Conservation (phyloP, 2,329 filamentous ascomycete species). For the Fusarium poae region DNA sequence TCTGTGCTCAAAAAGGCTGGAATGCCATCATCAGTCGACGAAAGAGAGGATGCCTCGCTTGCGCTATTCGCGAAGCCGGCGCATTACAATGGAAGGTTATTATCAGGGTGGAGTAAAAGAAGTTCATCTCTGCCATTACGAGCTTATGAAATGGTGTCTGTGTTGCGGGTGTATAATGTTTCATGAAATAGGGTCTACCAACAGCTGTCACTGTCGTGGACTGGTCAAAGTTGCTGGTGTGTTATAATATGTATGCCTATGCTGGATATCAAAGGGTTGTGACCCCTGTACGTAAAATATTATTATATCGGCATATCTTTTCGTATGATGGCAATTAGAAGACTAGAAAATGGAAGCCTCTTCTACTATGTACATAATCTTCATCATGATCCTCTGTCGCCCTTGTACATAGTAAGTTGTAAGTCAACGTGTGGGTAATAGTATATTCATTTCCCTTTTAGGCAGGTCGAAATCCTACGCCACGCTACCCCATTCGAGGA, state of each 20-base stretch:
- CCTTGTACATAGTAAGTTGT: too few species aligned
- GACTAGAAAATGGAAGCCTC: background rate
- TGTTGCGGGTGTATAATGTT: slow-evolving; percentile 13
- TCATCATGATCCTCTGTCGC: background rate
- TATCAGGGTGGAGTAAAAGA: slow-evolving; percentile 66
- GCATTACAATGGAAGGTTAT: slow-evolving; percentile 77
- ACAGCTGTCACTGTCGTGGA: slow-evolving; percentile 1
- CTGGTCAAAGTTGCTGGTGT: slow-evolving; percentile 4
- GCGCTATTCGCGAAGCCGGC: slow-evolving; percentile 80
- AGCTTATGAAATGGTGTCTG: slow-evolving; percentile 33
- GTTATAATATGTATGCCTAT: slow-evolving; percentile 10
- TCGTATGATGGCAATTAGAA: background rate
- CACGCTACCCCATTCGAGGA: slow-evolving; percentile 29
- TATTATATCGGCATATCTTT: background rate
- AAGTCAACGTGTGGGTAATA: background rate
- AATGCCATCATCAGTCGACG: slow-evolving; percentile 78
- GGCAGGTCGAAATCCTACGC: slow-evolving; percentile 28
- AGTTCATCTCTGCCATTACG: background rate
- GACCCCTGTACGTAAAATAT: slow-evolving; percentile 12
- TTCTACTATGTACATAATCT: background rate
- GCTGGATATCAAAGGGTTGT: slow-evolving; percentile 16
- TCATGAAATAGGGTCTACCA: slow-evolving; percentile 7
- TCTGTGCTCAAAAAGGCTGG: slow-evolving; percentile 80
- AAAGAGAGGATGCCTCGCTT: slow-evolving; percentile 77
- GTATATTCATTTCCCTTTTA: slow-evolving; percentile 28